Evolutionary conservation across 139 green algal species (phyloP), one percentile per base, ranked within the genome.

Genomic region (Micromonas commoda): DNA sequence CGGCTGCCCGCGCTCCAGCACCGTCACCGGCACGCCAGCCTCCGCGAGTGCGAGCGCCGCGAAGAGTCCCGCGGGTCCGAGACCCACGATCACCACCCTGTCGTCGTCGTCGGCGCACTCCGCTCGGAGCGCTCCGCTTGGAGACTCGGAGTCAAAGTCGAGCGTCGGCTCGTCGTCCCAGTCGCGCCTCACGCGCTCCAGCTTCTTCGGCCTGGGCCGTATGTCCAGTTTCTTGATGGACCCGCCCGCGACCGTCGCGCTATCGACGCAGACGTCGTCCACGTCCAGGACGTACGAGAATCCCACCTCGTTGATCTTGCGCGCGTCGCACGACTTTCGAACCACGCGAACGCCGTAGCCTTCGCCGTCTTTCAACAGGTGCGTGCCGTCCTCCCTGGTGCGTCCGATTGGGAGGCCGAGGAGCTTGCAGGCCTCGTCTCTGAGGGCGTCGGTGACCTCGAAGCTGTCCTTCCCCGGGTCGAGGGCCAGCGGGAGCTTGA

Each of bases 61-160:
- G 87, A 96, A 94, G 45, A 96, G 80, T 0, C 91, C 91, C 2
- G 89, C 91, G 0, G 91, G 91, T 1, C 91, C 91, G 73, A 84
- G 83, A 57, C 78, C 73, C 34, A 86, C 73, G 28, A 88, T 67
- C 6, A 85, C 39, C 2, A 79, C 73, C 16, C 19, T 26, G 26
- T 65, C 13, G 23, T 53, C n/a, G 26, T 61, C 28, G 28, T 67
- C 26, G 32, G 32, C 66, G 51, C 28, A 2, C 72, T 34, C 2
- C 9, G 13, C 23, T 78, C 2, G 31, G 9, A 52, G 34, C 51
- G 54, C 3, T 28, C n/a, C n/a, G n/a, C n/a, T n/a, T n/a, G n/a
- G n/a, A n/a, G n/a, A n/a, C n/a, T n/a, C n/a, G n/a, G n/a, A n/a
- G n/a, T n/a, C 2, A 2, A 21, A 6, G 9, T 61, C 24, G 2